These are phyloP conservation scores for Sphaerobolus stellatus DNA, from an alignment of 1,284 basidiomycete species.

Conservation along the genomic window DNA sequence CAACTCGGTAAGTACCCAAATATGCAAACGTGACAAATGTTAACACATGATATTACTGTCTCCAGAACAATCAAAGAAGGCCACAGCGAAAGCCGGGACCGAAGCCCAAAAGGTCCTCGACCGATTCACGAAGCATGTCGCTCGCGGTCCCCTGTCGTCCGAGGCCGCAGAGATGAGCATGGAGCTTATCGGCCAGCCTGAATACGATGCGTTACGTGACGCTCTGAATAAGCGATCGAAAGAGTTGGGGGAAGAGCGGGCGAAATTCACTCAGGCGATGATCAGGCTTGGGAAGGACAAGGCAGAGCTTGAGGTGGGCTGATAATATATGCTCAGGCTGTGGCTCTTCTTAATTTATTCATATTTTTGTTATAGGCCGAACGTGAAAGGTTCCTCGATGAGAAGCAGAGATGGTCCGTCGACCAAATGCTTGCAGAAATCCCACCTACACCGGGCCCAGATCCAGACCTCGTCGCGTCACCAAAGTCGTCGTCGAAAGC, in stretches of 20 bases:
- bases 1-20: slow-evolving; percentile 52
- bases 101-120: slow-evolving; percentile 54
- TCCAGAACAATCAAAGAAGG: slow-evolving; percentile 51
- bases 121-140: slow-evolving; percentile 43
- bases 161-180: slow-evolving; percentile 44
- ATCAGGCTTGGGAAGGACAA: slow-evolving; percentile 65
- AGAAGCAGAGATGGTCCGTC: slow-evolving; percentile 64
- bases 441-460: slow-evolving; percentile 43
- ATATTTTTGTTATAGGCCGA: slow-evolving; percentile 47
- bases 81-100: slow-evolving; percentile 40
- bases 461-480: slow-evolving; percentile 8
- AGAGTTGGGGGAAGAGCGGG: slow-evolving; percentile 67
- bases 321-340: not conserved
- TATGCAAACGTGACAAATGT: not conserved
- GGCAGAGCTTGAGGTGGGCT: slow-evolving; percentile 64
- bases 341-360: not conserved
- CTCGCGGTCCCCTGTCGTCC: slow-evolving; percentile 21
- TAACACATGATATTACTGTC: slow-evolving; percentile 11
- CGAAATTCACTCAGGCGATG: slow-evolving; percentile 63
- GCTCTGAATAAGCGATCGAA: slow-evolving; percentile 48
- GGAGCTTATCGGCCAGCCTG: slow-evolving; percentile 52
- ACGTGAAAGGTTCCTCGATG: slow-evolving; percentile 59
- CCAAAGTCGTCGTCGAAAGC: not conserved
- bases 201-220: slow-evolving; percentile 51
- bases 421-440: slow-evolving; percentile 60